Base-by-base conservation (phyloP, 75 land plant species). In the Azolla pinnata region DNA sequence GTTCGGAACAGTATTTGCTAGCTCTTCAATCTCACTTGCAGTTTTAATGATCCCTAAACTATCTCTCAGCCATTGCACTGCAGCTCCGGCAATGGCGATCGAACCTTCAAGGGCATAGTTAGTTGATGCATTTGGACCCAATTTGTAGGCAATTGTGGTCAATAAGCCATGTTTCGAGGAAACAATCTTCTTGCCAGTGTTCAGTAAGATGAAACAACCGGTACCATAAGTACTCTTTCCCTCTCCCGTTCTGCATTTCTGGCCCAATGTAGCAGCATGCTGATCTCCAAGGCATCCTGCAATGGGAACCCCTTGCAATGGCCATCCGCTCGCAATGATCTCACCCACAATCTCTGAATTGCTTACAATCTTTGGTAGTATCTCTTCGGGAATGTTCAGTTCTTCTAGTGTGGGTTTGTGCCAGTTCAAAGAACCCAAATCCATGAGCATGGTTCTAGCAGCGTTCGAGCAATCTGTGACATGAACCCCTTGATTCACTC, bases 171-270 rank as follows among this genome's bases (percentile, higher is more conserved):
- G 83, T 4, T 73, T 66, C 0, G 99, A 95, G 3, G 68, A 38
- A 19, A 86, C 67, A 14, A 69, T 35, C 60, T 86, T 73, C 3
- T 78, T 82, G 4, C 99, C 99, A 14, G 75, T 71, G 67, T 90
- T 95, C 28, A 90, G 69, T 14, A 95, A 79, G 29, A 90, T 95
- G 59, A 95, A 95, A 19, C 97, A 95, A 21, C 99, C 97, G 1
- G 97, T 95, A 0, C 97, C 97, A 62, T 95, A 95, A 0, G 97
- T 95, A 78, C 99, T 83, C 68, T 95, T 95, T 32, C 92, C 99
- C 65, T 95, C 81, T 23, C 96, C 91, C 56, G 73, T 76, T 30
- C 71, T 70, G 46, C 97, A 95, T n/a, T 77, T 64, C 44, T 95
- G 99, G 1, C 97, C 97, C 1, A 95, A 55, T 86, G 82, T 95